These are phyloP conservation scores for Santalum album DNA, from an alignment of 164 flowering plant genomes.

Conservation along the genomic window DNA sequence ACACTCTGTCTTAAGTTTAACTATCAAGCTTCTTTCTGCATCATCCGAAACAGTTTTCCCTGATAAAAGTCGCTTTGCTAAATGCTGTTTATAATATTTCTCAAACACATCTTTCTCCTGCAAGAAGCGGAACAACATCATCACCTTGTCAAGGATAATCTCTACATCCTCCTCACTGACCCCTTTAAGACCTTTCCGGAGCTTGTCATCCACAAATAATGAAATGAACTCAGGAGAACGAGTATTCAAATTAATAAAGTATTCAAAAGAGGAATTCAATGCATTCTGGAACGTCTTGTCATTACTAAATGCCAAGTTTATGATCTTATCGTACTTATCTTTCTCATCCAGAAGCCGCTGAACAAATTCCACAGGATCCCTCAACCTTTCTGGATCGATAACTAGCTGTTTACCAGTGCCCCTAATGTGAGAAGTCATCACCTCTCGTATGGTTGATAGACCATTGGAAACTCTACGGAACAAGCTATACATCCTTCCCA, in stretches of 20 bases:
- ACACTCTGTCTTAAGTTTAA: slow-evolving; percentile 70
- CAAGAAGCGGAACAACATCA: slow-evolving; percentile 64
- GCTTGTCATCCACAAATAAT: slow-evolving; percentile 61
- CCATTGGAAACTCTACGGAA: slow-evolving; percentile 78
- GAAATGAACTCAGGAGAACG: slow-evolving; percentile 79
- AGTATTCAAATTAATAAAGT: slow-evolving; percentile 73
- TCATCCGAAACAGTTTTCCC: slow-evolving; percentile 63
- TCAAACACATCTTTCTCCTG: slow-evolving; percentile 65
- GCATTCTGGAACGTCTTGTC: slow-evolving; percentile 94
- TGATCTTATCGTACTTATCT: slow-evolving; percentile 79
- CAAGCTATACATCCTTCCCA: slow-evolving; percentile 75
- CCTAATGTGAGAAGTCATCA: slow-evolving; percentile 80
- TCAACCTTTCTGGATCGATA: slow-evolving; percentile 82
- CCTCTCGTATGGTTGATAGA: slow-evolving; percentile 60
- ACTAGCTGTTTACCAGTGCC: slow-evolving; percentile 85
- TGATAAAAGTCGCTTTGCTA: slow-evolving; percentile 53
- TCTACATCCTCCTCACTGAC: slow-evolving; percentile 60
- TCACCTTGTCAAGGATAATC: slow-evolving; percentile 53
- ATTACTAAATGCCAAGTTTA: slow-evolving; percentile 55
- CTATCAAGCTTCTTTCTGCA: slow-evolving; percentile 62
- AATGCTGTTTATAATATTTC: slow-evolving; percentile 55
- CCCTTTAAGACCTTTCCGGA: slow-evolving; percentile 56
- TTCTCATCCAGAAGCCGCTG: slow-evolving; percentile 77
- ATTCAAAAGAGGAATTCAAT: slow-evolving; percentile 83
- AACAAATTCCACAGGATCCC: slow-evolving; percentile 90